Percentiles rank a stretch among this genome's conserved stretches.
Evolutionary conservation across 169 alveolate species (phyloP).

Genomic region (Amoebophrya sp.): DNA sequence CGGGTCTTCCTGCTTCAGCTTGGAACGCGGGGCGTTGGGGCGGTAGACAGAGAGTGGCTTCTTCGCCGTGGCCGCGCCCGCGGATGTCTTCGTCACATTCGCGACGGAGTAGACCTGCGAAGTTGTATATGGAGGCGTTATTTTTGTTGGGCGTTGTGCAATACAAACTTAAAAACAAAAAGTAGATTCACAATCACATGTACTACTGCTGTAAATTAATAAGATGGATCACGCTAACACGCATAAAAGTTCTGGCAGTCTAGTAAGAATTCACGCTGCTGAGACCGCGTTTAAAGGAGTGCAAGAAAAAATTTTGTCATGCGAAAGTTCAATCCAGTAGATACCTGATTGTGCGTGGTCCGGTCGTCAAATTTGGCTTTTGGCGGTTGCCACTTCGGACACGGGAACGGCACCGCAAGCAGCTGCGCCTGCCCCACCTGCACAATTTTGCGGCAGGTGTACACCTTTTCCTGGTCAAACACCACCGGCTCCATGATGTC

Average conservation of each 20-base stretch:
- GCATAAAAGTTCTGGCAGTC: too few relatives aligned
- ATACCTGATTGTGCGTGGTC: neutral
- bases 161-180: too few relatives aligned
- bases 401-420: neutral
- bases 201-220: too few relatives aligned
- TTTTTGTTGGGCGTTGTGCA: too few relatives aligned
- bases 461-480: neutral
- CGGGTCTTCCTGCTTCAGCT: neutral
- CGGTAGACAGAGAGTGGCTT: neutral
- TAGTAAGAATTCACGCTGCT: too few relatives aligned
- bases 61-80: neutral
- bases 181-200: too few relatives aligned
- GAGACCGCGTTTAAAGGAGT: too few relatives aligned
- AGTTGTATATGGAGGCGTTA: too few relatives aligned
- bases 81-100: neutral
- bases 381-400: neutral
- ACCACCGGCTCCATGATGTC: neutral
- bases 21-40: neutral
- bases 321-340: neutral
- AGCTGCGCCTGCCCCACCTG: neutral
- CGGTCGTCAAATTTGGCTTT: neutral
- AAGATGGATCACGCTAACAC: too few relatives aligned
- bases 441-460: neutral
- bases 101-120: neutral
- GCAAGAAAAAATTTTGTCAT: too few relatives aligned